A percentile compares a stretch with the other conserved stretches of the same genome.
Conservation (phyloP, 2,329 filamentous ascomycete genomes). For the Diaporthe batatas region DNA sequence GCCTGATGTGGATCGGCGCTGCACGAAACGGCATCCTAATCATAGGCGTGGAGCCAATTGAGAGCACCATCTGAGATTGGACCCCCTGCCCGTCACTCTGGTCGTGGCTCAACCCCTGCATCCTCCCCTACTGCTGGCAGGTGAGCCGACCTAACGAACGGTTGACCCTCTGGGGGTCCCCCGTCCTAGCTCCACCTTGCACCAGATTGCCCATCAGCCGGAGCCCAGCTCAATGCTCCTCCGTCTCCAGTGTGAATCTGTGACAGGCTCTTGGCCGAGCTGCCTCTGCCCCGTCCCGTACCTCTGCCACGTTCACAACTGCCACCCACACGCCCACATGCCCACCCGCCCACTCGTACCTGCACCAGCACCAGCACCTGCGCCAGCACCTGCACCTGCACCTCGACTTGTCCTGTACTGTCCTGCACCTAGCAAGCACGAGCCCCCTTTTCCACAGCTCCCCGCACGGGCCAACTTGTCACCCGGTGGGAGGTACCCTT, state of each 20-base stretch:
- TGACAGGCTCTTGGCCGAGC: constrained; percentile 14
- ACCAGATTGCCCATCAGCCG: constrained; percentile 32
- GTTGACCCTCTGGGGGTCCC: constrained; percentile 25
- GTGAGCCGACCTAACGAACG: constrained; percentile 14
- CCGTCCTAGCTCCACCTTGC: constrained; percentile 22
- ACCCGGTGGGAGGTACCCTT: constrained; percentile 31
- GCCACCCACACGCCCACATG: not conserved
- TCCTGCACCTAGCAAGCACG: constrained; percentile 27
- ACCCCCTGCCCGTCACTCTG: constrained; percentile 30
- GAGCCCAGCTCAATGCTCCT: constrained; percentile 6
- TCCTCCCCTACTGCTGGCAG: constrained; percentile 5
- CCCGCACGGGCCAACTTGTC: constrained; percentile 28
- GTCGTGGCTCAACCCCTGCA: constrained; percentile 30
- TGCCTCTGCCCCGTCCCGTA: not conserved
- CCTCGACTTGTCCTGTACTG: not conserved
- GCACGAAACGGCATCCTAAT: constrained; percentile 39
- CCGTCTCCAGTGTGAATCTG: constrained; percentile 16
- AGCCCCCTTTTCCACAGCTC: constrained; percentile 36
- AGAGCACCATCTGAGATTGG: constrained; percentile 33
- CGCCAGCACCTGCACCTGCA: not conserved
- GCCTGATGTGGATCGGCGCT: constrained; percentile 32
- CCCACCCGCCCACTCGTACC: constrained; percentile 7
- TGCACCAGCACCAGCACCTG: not conserved
- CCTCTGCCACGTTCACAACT: not conserved
- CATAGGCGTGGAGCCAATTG: constrained; percentile 37